Evolutionary conservation across 2,329 filamentous ascomycete species (phyloP).

Genomic region (Aspergillus oerlinghausenensis): DNA sequence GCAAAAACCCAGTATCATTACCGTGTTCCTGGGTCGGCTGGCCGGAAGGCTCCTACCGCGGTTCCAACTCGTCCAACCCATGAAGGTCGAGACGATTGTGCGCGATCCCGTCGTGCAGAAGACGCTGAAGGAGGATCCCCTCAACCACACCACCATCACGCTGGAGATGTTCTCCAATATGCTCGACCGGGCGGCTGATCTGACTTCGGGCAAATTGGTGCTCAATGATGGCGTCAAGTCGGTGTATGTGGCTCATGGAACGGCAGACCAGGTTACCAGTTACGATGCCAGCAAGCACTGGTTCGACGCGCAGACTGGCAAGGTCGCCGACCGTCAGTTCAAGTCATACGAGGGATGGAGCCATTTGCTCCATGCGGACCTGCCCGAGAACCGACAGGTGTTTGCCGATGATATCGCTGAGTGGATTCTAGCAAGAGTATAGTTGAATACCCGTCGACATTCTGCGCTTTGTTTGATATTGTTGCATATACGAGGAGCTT

Average conservation of each 20-base stretch:
- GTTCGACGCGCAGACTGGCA: constrained; percentile 5
- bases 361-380: constrained; percentile 5
- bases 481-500: background rate
- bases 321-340: constrained; percentile 1
- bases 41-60: constrained; percentile 1
- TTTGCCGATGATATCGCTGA: background rate
- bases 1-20: background rate
- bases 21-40: constrained; percentile 1
- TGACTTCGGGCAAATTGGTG: background rate
- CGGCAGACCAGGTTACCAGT: constrained; percentile 5
- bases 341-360: constrained; percentile 7
- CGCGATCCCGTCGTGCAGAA: constrained; percentile 6
- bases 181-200: constrained; percentile 2
- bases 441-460: background rate
- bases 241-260: constrained; percentile 6
- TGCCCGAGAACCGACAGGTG: background rate
- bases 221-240: constrained; percentile 3
- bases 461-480: background rate
- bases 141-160: constrained; percentile 4
- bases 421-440: background rate
- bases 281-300: constrained; percentile 3
- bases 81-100: constrained; percentile 5
- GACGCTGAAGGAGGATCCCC: background rate
- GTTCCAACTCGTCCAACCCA: constrained; percentile 3
- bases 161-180: constrained; percentile 6